A percentile compares a stretch with the other conserved stretches of the same genome.
phyloP scores from a whole-genome alignment of 345 rosid genomes.

The Mercurialis annua region DNA sequence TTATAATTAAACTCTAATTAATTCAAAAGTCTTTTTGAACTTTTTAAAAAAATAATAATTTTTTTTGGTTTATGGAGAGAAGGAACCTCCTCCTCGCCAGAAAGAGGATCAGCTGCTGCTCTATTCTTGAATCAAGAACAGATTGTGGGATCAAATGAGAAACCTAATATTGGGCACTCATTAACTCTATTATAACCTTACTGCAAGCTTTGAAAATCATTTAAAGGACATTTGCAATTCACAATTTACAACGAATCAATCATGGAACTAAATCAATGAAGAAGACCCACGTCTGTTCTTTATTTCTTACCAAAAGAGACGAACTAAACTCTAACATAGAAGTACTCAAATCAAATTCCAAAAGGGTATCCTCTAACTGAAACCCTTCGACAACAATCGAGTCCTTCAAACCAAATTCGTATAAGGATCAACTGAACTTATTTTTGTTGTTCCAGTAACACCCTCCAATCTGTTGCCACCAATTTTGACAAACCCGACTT shows the following conservation, averaged over 20 bases:
- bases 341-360: slow-evolving; percentile 65
- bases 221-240: too few relatives aligned
- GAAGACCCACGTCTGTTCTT: slow-evolving; percentile 32
- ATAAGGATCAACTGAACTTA: slow-evolving; percentile 68
- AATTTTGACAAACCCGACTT: slow-evolving; percentile 53
- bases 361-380: slow-evolving; percentile 62
- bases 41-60: too few relatives aligned
- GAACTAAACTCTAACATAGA: slow-evolving; percentile 60
- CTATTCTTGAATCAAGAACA: too few relatives aligned
- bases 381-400: slow-evolving; percentile 62
- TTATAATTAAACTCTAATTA: too few relatives aligned
- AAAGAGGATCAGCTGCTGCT: too few relatives aligned
- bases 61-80: too few relatives aligned
- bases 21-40: too few relatives aligned
- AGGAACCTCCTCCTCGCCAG: too few relatives aligned
- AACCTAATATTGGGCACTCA: not conserved
- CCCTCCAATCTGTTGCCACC: slow-evolving; percentile 35
- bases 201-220: too few relatives aligned
- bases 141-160: too few relatives aligned
- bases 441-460: slow-evolving; percentile 24
- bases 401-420: slow-evolving; percentile 30
- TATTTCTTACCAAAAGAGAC: slow-evolving; percentile 23
- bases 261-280: not conserved
- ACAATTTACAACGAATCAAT: slow-evolving; percentile 3
- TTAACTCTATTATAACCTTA: not conserved